These are phyloP conservation scores for Brasenia schreberi DNA, from an alignment of 164 flowering plant species.

Conservation along the genomic window DNA sequence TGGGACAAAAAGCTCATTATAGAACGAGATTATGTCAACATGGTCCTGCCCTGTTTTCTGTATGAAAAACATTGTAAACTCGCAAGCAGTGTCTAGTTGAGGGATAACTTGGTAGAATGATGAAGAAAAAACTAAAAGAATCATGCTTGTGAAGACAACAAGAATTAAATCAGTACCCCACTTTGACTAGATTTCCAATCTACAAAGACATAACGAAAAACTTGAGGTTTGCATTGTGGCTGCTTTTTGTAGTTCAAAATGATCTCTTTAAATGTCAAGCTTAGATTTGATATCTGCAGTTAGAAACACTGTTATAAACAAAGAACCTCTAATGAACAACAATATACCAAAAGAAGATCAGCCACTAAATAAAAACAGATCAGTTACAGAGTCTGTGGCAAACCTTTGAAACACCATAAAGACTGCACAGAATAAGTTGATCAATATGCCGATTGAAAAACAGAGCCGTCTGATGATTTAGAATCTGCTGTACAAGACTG, in stretches of 20 bases:
- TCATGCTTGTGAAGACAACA: neutral
- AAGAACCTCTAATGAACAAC: neutral
- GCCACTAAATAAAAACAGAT: neutral
- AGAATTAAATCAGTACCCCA: constrained; percentile 59
- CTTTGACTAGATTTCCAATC: constrained; percentile 50
- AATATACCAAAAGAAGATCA: neutral
- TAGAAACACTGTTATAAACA: constrained; percentile 1
- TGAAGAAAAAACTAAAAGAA: too few relatives aligned
- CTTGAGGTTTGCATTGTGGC: constrained; percentile 89
- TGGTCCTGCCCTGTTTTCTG: constrained; percentile 77
- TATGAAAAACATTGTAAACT: constrained; percentile 10
- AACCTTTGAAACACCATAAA: constrained; percentile 96
- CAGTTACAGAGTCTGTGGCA: neutral
- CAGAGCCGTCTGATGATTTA: constrained; percentile 53
- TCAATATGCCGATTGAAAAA: constrained; percentile 91
- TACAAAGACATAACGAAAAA: constrained; percentile 78
- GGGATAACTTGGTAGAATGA: neutral
- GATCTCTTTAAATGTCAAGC: constrained; percentile 72
- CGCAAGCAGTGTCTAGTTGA: neutral
- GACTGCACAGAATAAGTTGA: constrained; percentile 85
- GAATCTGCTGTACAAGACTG: constrained; percentile 70
- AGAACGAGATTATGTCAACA: constrained; percentile 82
- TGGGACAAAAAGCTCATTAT: constrained; percentile 84
- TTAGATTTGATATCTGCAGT: constrained; percentile 76
- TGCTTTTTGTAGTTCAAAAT: constrained; percentile 81